Conservation (phyloP, 2,329 filamentous ascomycete genomes). For the Xylaria sp. region DNA sequence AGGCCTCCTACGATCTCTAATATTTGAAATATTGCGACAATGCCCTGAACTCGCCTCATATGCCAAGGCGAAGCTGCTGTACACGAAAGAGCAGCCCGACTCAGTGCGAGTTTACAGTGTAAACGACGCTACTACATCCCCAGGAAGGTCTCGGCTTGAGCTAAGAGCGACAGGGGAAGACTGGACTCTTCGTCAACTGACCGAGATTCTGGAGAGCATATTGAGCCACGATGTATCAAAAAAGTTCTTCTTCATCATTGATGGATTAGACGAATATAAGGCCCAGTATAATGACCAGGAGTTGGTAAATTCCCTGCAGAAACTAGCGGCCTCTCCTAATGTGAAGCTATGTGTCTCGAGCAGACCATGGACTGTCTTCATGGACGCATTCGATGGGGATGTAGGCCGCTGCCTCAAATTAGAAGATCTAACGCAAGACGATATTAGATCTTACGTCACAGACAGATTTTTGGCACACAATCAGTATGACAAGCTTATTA, state of each 20-base stretch:
- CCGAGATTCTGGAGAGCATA: background rate
- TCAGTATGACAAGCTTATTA: background rate
- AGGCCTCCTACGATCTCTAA: constrained; percentile 18
- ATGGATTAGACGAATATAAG: constrained; percentile 30
- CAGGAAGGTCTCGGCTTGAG: no score
- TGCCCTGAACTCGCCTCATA: constrained; percentile 3
- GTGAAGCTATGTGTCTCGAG: constrained; percentile 26
- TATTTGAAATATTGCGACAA: constrained; percentile 15
- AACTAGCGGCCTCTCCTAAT: background rate
- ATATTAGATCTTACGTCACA: constrained; percentile 3
- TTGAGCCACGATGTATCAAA: background rate
- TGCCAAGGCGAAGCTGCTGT: background rate
- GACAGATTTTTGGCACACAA: constrained; percentile 1
- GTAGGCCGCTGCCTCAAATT: background rate
- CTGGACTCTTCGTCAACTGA: background rate
- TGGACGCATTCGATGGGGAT: constrained; percentile 11
- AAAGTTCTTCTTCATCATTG: constrained; percentile 28
- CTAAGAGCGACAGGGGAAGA: background rate
- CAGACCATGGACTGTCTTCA: constrained; percentile 10
- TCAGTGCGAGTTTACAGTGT: background rate
- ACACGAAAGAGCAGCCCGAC: background rate
- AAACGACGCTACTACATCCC: background rate
- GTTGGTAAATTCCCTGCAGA: background rate
- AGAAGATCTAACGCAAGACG: constrained; percentile 8
- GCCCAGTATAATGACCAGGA: background rate